Base-by-base conservation (phyloP, 805 yeast genomes). In the Suhomyces prunicola region DNA sequence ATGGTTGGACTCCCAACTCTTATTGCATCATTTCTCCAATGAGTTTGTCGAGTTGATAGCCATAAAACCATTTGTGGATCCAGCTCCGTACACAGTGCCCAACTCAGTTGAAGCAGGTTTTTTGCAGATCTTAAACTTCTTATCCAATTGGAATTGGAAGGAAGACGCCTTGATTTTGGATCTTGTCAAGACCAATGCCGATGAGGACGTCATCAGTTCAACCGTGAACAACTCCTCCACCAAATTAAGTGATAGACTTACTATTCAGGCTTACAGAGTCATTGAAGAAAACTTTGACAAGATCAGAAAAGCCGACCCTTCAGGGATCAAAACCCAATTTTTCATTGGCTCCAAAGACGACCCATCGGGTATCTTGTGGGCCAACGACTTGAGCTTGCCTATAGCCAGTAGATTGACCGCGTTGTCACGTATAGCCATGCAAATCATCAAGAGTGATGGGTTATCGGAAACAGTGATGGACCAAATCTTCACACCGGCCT, bases 111-210 rank as follows among this genome's bases (percentile, higher is more conserved):
- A 84, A 56, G 80, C 87, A 51, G 99, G 97, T 5, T 90, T 94
- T 65, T 72, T 89, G 54, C 85, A 94, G 54, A 80, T 86, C 10
- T 66, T 94, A 39, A 74, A 81, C 46, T 88, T 87, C 61, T 67
- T 94, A 45, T 79, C 96, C 24, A 71, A 71, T 44, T 94, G 99
- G 99, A 91, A 94, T 68, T 94, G 99, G 99, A 87, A 83, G 61
- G 96, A 88, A 57, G 90, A 87, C 46, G 87, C 97, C 1, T 71
- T 94, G 55, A 81, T 92, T 50, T 71, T 94, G 55, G 97, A 94
- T 63, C 71, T 90, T 59, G 84, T 86, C 12, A 84, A 81, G 55
- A 68, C 67, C 47, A 66, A 65, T 17, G 72, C 64, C 12, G 60
- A 63, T 36, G 72, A 67, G n/a, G 58, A 55, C 51, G 51, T 48